Evolutionary conservation across 768 basidiomycete species (phyloP).

Genomic region (Xerocomus potaroensis): DNA sequence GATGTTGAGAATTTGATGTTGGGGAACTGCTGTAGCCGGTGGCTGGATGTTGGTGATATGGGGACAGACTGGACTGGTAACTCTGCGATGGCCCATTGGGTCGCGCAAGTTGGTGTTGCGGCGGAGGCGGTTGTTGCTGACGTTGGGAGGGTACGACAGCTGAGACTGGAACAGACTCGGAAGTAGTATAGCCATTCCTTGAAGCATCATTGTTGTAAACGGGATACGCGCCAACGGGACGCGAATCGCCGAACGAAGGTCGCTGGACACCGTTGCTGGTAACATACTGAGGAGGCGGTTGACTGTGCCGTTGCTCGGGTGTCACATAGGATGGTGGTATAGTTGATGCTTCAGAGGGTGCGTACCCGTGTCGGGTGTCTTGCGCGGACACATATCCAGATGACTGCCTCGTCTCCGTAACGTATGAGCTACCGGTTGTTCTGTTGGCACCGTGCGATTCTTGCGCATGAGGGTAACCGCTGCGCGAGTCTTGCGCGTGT

Average conservation of each 20-base stretch:
- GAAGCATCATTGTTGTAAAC: constrained; percentile 8
- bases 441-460: constrained; percentile 16
- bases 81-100: constrained; percentile 15
- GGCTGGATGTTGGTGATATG: constrained; percentile 15
- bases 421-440: constrained; percentile 3
- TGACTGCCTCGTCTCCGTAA: constrained; percentile 19
- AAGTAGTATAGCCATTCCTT: constrained; percentile 10
- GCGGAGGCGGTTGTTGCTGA: constrained; percentile 3
- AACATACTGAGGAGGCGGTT: constrained; percentile 13
- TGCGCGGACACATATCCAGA: constrained; percentile 17
- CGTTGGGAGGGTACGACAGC: constrained; percentile 18
- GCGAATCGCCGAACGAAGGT: constrained; percentile 22
- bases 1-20: constrained; percentile 15
- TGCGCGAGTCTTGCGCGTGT: constrained; percentile 17
- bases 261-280: constrained; percentile 14
- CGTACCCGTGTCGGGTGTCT: constrained; percentile 21
- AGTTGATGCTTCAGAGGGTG: constrained; percentile 13
- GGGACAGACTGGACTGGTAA: constrained; percentile 14
- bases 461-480: constrained; percentile 13
- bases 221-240: constrained; percentile 16
- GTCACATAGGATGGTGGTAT: constrained; percentile 13
- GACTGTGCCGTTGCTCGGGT: constrained; percentile 19
- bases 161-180: constrained; percentile 15
- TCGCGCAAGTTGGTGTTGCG: constrained; percentile 21
- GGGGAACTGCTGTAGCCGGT: constrained; percentile 15